A percentile compares a stretch with the other conserved stretches of the same genome.
phyloP scores from a whole-genome alignment of 805 yeast genomes.

The Myxozyma udenii region DNA sequence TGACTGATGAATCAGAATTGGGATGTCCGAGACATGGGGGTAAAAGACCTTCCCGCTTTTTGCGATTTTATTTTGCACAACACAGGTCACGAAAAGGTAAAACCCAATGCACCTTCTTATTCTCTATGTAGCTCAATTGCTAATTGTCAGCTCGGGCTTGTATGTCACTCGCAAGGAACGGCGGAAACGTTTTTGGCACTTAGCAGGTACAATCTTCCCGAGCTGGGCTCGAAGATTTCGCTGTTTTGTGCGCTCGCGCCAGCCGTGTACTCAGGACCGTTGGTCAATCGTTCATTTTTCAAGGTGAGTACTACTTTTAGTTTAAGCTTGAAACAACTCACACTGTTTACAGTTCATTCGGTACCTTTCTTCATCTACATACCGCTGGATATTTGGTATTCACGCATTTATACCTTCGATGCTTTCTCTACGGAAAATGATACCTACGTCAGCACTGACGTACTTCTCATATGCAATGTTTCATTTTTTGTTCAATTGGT shows the following conservation, averaged over 20 bases:
- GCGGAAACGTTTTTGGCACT: conserved; percentile 76
- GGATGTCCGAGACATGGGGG: conserved; percentile 83
- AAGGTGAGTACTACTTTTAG: conserved; percentile 11
- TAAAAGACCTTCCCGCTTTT: conserved; percentile 71
- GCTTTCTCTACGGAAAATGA: conserved; percentile 53
- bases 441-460: conserved; percentile 46
- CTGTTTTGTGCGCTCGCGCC: conserved; percentile 81
- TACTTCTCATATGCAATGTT: conserved; percentile 74
- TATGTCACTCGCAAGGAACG: conserved; percentile 93
- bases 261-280: conserved; percentile 81
- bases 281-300: conserved; percentile 52
- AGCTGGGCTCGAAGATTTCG: conserved; percentile 54
- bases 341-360: conserved; percentile 31
- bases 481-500: conserved; percentile 85
- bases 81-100: conserved; percentile 37
- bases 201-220: conserved; percentile 46
- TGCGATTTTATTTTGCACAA: conserved; percentile 54
- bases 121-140: conserved; percentile 6
- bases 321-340: neutral
- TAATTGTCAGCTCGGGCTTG: conserved; percentile 53
- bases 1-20: conserved; percentile 61
- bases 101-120: neutral
- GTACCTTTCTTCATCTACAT: conserved; percentile 30
- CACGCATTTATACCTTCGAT: conserved; percentile 76
- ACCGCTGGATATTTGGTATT: conserved; percentile 59